Evolutionary conservation across 1,284 basidiomycete species (phyloP).

Genomic region (Trametes sp.): DNA sequence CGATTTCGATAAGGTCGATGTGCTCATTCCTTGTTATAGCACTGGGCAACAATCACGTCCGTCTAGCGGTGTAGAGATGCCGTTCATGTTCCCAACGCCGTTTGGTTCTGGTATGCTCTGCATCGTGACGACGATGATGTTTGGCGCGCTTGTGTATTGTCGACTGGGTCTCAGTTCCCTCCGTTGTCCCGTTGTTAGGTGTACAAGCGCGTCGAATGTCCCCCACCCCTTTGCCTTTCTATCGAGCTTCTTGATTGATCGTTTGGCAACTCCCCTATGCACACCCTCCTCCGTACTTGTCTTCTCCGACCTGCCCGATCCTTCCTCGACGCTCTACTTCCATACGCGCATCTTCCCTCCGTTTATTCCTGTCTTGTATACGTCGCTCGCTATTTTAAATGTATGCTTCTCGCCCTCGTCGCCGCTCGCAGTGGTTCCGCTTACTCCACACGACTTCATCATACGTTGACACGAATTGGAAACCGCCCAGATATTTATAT

Average conservation of each 20-base stretch:
- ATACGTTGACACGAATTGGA: constrained; percentile 4
- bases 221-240: constrained; percentile 14
- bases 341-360: constrained; percentile 6
- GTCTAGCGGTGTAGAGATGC: constrained; percentile 40
- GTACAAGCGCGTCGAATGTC: constrained; percentile 21
- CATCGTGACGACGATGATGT: constrained; percentile 41
- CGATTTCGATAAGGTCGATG: not conserved
- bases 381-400: constrained; percentile 2
- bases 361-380: not conserved
- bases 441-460: not conserved
- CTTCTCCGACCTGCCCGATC: not conserved
- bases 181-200: constrained; percentile 17
- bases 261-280: constrained; percentile 22
- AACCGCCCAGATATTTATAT: not conserved
- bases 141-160: constrained; percentile 18
- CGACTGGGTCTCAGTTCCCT: constrained; percentile 17
- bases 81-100: constrained; percentile 25
- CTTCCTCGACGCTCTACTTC: constrained; percentile 3
- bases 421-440: not conserved
- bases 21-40: constrained; percentile 22
- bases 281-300: not conserved
- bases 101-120: constrained; percentile 32
- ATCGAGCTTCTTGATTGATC: constrained; percentile 25
- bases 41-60: constrained; percentile 44
- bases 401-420: not conserved